These are phyloP conservation scores for Dendrobium nobile DNA, from an alignment of 106 monocot species.

Conservation along the genomic window DNA sequence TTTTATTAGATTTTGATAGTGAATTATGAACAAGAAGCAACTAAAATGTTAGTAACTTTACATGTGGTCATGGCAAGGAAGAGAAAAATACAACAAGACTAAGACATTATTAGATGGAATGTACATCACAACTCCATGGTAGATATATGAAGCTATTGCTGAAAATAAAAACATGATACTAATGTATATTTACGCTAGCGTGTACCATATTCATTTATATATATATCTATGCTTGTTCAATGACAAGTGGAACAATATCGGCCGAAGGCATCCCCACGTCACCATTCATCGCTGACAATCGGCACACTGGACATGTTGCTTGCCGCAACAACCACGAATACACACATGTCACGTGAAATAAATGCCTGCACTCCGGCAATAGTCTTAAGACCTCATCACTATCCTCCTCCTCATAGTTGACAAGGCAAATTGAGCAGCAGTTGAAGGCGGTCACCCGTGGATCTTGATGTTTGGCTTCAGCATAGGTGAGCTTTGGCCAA, in stretches of 20 bases:
- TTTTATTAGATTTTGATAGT: no score
- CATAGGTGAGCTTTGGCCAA: slow-evolving; percentile 37
- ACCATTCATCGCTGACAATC: slow-evolving; percentile 22
- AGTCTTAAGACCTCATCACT: slow-evolving; percentile 16
- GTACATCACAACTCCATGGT: no score
- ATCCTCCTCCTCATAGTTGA: slow-evolving; percentile 37
- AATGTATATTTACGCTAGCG: no score
- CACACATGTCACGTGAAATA: slow-evolving; percentile 42
- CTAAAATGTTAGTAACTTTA: no score
- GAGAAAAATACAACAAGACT: no score
- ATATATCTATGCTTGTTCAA: no score
- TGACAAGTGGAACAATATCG: neutral
- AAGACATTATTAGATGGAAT: no score
- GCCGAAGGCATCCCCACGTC: neutral
- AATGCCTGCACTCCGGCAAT: slow-evolving; percentile 42
- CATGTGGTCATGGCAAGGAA: no score
- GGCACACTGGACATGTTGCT: slow-evolving; percentile 47
- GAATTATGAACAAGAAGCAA: no score
- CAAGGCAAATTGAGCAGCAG: slow-evolving; percentile 45
- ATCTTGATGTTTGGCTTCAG: slow-evolving; percentile 6
- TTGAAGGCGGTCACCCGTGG: neutral
- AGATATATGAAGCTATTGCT: no score
- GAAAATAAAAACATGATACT: no score
- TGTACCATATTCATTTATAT: no score
- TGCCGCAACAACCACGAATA: slow-evolving; percentile 38